Evolutionary conservation across 768 basidiomycete species (phyloP), one percentile per base, ranked within the genome.

Genomic region (Podaxis sp.): DNA sequence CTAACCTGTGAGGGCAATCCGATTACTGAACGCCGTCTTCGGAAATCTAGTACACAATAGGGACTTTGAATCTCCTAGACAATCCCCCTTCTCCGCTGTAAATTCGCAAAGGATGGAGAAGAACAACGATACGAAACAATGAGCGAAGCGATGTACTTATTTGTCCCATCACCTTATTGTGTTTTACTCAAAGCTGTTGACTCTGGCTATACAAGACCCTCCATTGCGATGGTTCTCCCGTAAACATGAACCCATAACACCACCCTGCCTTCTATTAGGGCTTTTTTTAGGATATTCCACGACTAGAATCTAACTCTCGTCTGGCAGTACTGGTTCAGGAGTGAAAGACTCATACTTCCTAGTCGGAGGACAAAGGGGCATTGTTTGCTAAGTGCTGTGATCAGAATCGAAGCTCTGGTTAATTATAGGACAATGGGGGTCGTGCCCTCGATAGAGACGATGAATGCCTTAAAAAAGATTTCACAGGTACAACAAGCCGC

Each of bases 361-460:
- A 48, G 27, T 47, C 47, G n/a, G 50, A 58, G 38, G 42, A 58
- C 36, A 38, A 21, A 50, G 57, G 47, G 57, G 37, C 50, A 32
- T 47, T 27, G 32, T 11, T 37, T 21, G 11, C 25, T 27, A 25
- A 10, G n/a, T 23, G 51, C 3, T 23, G 27, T 25, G 36, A 32
- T 51, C 50, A 52, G 40, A 59, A 52, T 59, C 36, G 57, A 59
- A 59, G 57, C 23, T 28, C 16, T 32, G 35, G n/a, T 58, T 50
- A 58, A 59, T 51, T 51, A 57, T 59, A 51, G 48, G 50, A 25
- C 57, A 50, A 48, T 38, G 50, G 38, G 18, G 25, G 32, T 28
- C 35, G 21, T 28, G 27, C 13, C 25, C 14, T 35, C 32, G 6
- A 32, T 18, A 9, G 54, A 18, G 42, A 44, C 18, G n/a, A 21